A percentile compares a stretch with the other conserved stretches of the same genome.
phyloP scores from a whole-genome alignment of 345 rosid species.

The Passiflora organensis region DNA sequence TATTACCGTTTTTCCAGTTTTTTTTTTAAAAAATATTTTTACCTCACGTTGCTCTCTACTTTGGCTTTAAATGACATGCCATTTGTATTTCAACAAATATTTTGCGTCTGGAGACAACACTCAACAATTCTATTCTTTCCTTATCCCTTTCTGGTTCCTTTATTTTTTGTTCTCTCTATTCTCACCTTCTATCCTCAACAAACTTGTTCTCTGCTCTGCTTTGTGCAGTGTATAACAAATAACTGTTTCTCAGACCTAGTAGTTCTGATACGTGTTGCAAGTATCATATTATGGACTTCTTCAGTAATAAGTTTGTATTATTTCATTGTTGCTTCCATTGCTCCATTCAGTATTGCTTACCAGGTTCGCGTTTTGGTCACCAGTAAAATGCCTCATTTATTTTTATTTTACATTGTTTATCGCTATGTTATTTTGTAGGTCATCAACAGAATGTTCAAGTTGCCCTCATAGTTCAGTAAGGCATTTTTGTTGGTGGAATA shows the following conservation, averaged over 20 bases:
- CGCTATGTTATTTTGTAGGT: slow-evolving; percentile 33
- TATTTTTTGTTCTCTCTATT: too few species aligned
- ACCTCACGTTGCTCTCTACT: too few species aligned
- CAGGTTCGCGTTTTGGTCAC: not conserved
- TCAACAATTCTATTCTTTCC: too few species aligned
- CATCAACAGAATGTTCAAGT: slow-evolving; percentile 46
- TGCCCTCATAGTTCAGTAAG: slow-evolving; percentile 81
- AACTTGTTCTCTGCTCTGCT: not conserved
- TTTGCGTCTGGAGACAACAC: too few species aligned
- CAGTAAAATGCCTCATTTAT: slow-evolving; percentile 1
- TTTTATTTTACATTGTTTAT: slow-evolving; percentile 3
- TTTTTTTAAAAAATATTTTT: too few species aligned
- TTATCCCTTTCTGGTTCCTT: too few species aligned
- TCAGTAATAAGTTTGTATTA: not conserved
- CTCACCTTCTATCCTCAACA: too few species aligned
- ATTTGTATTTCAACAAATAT: too few species aligned
- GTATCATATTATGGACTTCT: slow-evolving; percentile 4
- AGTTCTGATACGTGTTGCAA: not conserved
- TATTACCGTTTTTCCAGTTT: too few species aligned
- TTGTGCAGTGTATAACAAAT: not conserved
- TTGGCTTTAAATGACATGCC: too few species aligned
- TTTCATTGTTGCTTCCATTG: not conserved
- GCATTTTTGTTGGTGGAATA: slow-evolving; percentile 99
- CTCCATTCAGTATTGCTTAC: not conserved
- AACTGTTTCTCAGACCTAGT: not conserved